Evolutionary conservation across 2,329 filamentous ascomycete species (phyloP).

Genomic region (Eurotiales sp.): DNA sequence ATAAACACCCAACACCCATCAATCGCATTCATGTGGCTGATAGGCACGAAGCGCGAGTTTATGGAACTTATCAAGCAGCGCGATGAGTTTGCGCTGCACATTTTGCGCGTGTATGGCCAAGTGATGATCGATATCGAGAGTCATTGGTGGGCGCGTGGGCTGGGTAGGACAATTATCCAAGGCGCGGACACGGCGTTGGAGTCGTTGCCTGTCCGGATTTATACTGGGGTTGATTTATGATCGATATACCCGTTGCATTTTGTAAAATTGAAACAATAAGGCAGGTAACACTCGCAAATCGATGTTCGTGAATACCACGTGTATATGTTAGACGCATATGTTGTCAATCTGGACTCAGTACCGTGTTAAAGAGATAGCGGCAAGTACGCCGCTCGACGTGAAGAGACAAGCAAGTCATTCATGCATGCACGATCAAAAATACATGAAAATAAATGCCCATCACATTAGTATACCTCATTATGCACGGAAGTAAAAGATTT

Average conservation of each 20-base stretch:
- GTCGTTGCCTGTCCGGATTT: not conserved
- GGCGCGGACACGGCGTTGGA: not conserved
- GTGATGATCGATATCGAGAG: not conserved
- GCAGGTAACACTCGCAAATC: too few species aligned
- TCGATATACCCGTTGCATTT: too few species aligned
- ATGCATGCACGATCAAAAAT: too few species aligned
- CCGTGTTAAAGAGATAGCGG: too few species aligned
- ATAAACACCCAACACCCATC: constrained; percentile 1
- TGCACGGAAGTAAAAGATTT: not conserved
- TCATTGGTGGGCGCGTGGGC: constrained; percentile 4
- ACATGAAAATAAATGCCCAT: too few species aligned
- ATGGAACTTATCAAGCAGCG: not conserved
- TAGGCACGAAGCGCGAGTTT: constrained; percentile 5
- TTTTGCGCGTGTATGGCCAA: constrained; percentile 7
- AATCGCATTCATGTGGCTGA: constrained; percentile 12
- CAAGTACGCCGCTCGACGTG: too few species aligned
- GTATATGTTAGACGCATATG: too few species aligned
- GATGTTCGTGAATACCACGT: too few species aligned
- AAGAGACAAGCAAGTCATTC: too few species aligned
- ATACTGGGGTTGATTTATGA: not conserved
- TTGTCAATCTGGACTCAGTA: too few species aligned
- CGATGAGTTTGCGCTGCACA: not conserved
- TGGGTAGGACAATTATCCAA: constrained; percentile 1
- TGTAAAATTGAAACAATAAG: too few species aligned
- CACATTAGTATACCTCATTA: not conserved